These are phyloP conservation scores for Obelidium mucronatum DNA, from an alignment of 192 early-diverging fungal genomes.

Conservation along the genomic window DNA sequence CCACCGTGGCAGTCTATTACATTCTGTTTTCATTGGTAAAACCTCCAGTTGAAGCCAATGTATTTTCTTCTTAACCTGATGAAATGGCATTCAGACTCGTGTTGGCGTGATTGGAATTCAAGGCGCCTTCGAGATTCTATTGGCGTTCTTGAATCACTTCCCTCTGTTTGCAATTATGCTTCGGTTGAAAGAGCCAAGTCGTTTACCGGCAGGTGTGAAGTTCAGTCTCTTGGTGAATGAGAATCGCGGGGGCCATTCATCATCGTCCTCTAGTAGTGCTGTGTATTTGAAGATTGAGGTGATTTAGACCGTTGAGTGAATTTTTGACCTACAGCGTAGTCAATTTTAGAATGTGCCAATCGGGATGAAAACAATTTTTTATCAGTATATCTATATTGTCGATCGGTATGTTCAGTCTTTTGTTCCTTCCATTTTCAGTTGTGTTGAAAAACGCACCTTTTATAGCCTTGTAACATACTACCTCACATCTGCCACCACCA, in stretches of 20 bases:
- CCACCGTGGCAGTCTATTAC: conserved; percentile 94
- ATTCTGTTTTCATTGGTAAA: conserved; percentile 85
- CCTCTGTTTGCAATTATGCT: conserved; percentile 94
- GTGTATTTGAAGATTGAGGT: not conserved
- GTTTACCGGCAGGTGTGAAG: conserved; percentile 65
- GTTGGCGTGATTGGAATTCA: conserved; percentile 82
- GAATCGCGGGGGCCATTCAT: too few relatives aligned
- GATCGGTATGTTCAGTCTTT: conserved; percentile 40
- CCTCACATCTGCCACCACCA: conserved; percentile 75
- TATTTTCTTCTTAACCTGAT: not conserved
- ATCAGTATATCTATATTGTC: conserved; percentile 86
- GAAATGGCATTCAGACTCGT: conserved; percentile 61
- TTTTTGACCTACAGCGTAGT: too few relatives aligned
- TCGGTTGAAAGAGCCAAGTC: conserved; percentile 82
- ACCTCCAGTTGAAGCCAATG: too few relatives aligned
- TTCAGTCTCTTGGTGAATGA: conserved; percentile 4
- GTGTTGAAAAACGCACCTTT: conserved; percentile 44
- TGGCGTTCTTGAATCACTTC: conserved; percentile 95
- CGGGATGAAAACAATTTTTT: conserved; percentile 80
- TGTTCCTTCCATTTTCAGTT: not conserved
- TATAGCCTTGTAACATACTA: conserved; percentile 80
- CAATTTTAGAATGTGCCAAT: conserved; percentile 80
- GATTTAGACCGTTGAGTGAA: too few relatives aligned
- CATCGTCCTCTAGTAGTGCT: not conserved
- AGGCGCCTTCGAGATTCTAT: conserved; percentile 80